phyloP scores from a whole-genome alignment of 345 rosid species.

The Aurinia saxatilis region DNA sequence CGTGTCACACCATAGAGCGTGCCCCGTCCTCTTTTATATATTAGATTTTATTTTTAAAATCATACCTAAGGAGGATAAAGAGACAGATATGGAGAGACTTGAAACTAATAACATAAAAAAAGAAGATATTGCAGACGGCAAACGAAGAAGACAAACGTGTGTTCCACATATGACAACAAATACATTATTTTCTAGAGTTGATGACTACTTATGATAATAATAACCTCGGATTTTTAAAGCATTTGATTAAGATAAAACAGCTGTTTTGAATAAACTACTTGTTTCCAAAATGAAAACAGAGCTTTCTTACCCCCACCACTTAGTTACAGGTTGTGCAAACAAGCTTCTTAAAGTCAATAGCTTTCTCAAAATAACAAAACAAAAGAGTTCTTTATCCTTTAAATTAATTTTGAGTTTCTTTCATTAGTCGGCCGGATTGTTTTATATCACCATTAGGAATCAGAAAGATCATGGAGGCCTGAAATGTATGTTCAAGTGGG shows the following conservation, averaged over 20 bases:
- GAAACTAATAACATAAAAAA: too few species aligned
- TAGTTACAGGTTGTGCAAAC: not conserved
- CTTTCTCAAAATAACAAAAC: not conserved
- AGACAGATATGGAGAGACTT: too few species aligned
- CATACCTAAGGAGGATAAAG: too few species aligned
- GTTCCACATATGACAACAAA: slow-evolving; percentile 15
- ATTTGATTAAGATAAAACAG: not conserved
- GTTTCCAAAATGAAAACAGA: not conserved
- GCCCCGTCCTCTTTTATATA: too few species aligned
- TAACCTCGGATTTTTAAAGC: not conserved
- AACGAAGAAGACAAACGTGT: not conserved
- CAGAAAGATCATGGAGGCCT: too few species aligned
- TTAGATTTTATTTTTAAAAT: too few species aligned
- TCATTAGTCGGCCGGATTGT: too few species aligned
- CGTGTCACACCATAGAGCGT: too few species aligned
- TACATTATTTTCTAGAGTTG: not conserved
- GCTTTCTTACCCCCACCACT: not conserved
- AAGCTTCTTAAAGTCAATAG: not conserved
- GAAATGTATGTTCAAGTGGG: too few species aligned
- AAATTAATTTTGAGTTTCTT: too few species aligned
- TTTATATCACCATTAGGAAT: too few species aligned
- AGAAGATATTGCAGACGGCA: not conserved
- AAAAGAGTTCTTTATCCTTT: not conserved
- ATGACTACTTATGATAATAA: too few species aligned
- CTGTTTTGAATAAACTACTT: not conserved